A percentile compares a stretch with the other conserved stretches of the same genome.
Conservation (phyloP, 2,329 filamentous ascomycete species). For the Penicillium vulpinum region DNA sequence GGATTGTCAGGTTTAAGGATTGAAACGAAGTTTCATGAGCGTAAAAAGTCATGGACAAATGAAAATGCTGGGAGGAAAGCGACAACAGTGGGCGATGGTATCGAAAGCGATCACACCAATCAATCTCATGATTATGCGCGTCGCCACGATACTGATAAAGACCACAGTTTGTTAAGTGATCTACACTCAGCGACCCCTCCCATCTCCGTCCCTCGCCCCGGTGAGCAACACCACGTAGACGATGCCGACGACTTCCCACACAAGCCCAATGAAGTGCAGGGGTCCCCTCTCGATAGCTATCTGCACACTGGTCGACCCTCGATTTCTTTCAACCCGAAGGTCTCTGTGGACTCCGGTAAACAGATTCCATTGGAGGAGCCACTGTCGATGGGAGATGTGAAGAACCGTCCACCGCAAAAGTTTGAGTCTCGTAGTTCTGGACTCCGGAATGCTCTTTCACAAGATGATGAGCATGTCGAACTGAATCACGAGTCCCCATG, state of each 20-base stretch:
- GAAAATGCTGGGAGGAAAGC: slow-evolving; percentile 26
- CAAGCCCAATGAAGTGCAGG: slow-evolving; percentile 38
- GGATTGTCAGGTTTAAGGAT: slow-evolving; percentile 40
- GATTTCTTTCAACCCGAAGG: slow-evolving; percentile 45
- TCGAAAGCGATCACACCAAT: slow-evolving; percentile 41
- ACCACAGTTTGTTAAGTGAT: slow-evolving; percentile 40
- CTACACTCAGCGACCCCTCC: slow-evolving; percentile 46
- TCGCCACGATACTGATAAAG: slow-evolving; percentile 42
- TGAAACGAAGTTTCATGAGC: slow-evolving; percentile 38
- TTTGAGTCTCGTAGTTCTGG: slow-evolving; percentile 37
- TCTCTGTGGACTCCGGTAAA: slow-evolving; percentile 43
- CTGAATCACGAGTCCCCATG: slow-evolving; percentile 19
- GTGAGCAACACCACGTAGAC: slow-evolving; percentile 31
- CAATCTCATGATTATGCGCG: slow-evolving; percentile 36
- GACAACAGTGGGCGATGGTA: slow-evolving; percentile 34
- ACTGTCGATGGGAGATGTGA: slow-evolving; percentile 34
- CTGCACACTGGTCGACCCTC: slow-evolving; percentile 43
- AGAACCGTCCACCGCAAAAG: slow-evolving; percentile 24
- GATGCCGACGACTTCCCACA: slow-evolving; percentile 37
- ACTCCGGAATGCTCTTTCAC: slow-evolving; percentile 38
- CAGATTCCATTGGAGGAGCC: slow-evolving; percentile 42
- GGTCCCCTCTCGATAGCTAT: slow-evolving; percentile 45
- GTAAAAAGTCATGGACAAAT: slow-evolving; percentile 27
- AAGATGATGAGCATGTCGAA: slow-evolving; percentile 30
- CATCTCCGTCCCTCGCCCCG: slow-evolving; percentile 46